phyloP scores from a whole-genome alignment of 352 stramenopile genomes.

The Peronospora farinosa region DNA sequence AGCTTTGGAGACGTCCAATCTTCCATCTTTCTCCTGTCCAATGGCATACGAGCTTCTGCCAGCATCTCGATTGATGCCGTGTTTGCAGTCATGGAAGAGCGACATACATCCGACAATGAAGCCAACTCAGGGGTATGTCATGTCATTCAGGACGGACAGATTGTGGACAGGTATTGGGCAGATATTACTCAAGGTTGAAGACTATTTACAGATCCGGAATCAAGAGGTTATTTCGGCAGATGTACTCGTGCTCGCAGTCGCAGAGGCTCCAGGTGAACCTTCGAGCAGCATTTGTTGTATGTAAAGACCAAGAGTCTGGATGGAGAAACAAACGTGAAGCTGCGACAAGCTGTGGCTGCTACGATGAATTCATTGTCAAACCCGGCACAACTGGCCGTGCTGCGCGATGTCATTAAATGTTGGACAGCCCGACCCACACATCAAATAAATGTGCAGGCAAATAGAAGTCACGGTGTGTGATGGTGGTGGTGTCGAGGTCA shows the following conservation, averaged over 20 bases:
- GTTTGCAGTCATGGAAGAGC: constrained; percentile 87
- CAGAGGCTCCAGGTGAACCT: constrained; percentile 56
- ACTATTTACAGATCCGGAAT: constrained; percentile 75
- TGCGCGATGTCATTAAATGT: constrained; percentile 57
- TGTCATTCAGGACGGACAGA: constrained; percentile 52
- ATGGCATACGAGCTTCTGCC: too few species aligned
- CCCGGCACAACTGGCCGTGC: constrained; percentile 39
- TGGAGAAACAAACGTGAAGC: constrained; percentile 90
- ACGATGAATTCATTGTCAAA: constrained; percentile 63
- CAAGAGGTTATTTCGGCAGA: constrained; percentile 81
- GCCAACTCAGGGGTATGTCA: constrained; percentile 76
- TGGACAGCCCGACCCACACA: constrained; percentile 81
- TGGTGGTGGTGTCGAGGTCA: constrained; percentile 56
- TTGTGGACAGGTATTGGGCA: constrained; percentile 74
- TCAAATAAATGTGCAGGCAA: constrained; percentile 85
- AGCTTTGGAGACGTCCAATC: background rate
- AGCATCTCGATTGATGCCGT: constrained; percentile 86
- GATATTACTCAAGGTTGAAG: constrained; percentile 80
- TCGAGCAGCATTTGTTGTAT: constrained; percentile 83
- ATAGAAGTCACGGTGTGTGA: constrained; percentile 67
- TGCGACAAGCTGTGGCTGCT: constrained; percentile 60
- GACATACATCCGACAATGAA: constrained; percentile 73
- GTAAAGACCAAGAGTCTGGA: constrained; percentile 89
- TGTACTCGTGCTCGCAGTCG: constrained; percentile 71
- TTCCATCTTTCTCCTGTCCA: background rate